Evolutionary conservation across 1,139 yeast species (phyloP).

Genomic region (Magnusiomyces fungicola): DNA sequence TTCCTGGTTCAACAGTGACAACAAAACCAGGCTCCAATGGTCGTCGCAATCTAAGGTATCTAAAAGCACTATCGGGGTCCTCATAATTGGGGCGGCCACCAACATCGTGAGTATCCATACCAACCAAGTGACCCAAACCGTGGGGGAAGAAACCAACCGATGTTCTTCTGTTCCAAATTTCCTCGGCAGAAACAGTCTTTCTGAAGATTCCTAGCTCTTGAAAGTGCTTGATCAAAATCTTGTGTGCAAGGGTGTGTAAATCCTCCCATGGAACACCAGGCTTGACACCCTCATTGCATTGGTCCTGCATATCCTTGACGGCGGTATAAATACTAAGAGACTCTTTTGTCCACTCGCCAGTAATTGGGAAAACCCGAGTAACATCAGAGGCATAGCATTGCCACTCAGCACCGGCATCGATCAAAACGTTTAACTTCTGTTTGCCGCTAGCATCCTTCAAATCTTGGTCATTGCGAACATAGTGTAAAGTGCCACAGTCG

Average conservation of each 20-base stretch:
- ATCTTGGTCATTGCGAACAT: slow-evolving; percentile 73
- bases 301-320: slow-evolving; percentile 78
- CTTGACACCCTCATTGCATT: slow-evolving; percentile 58
- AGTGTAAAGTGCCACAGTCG: slow-evolving; percentile 85
- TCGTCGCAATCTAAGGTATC: slow-evolving; percentile 76
- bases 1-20: slow-evolving; percentile 92
- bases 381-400: slow-evolving; percentile 87
- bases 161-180: slow-evolving; percentile 59
- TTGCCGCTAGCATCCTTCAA: slow-evolving; percentile 24
- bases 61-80: slow-evolving; percentile 68
- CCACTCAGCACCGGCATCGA: slow-evolving; percentile 99
- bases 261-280: slow-evolving; percentile 88
- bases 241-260: slow-evolving; percentile 72
- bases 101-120: slow-evolving; percentile 94
- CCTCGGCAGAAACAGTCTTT: slow-evolving; percentile 43
- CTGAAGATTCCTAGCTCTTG: slow-evolving; percentile 72
- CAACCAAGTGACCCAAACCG: slow-evolving; percentile 88
- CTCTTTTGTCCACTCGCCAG: slow-evolving; percentile 84
- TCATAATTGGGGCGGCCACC: slow-evolving; percentile 82
- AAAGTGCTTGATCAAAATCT: slow-evolving; percentile 64
- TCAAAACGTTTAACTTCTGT: slow-evolving; percentile 58
- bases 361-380: slow-evolving; percentile 88
- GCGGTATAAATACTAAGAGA: slow-evolving; percentile 73
- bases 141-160: slow-evolving; percentile 87
- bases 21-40: slow-evolving; percentile 69